A percentile compares a stretch with the other conserved stretches of the same genome.
phyloP scores from a whole-genome alignment of 2,329 filamentous ascomycete species.

The Pseudogymnoascus sp. region DNA sequence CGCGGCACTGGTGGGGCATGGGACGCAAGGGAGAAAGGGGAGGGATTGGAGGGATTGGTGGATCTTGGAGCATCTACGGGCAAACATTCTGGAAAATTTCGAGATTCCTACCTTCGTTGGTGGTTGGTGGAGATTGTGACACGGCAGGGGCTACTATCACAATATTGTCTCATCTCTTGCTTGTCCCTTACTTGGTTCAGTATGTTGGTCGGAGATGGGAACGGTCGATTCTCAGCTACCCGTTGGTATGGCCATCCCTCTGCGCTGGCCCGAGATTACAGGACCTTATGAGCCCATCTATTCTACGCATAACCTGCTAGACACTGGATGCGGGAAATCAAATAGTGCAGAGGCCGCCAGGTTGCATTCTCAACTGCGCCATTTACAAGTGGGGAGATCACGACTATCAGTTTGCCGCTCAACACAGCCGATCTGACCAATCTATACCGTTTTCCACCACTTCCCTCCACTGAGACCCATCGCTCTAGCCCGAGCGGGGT shows the following conservation, averaged over 20 bases:
- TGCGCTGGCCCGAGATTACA: not conserved
- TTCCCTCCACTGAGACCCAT: not conserved
- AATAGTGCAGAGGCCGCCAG: not conserved
- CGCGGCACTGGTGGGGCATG: not conserved
- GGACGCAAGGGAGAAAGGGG: not conserved
- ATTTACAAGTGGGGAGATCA: not conserved
- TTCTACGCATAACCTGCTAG: not conserved
- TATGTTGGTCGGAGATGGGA: not conserved
- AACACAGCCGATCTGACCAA: not conserved
- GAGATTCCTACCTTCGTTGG: not conserved
- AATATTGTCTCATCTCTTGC: not conserved
- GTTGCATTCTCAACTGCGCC: not conserved
- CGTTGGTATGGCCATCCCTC: not conserved
- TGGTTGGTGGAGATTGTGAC: not conserved
- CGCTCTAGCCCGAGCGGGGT: not conserved
- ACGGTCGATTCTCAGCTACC: not conserved
- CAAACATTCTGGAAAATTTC: not conserved
- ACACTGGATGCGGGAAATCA: not conserved
- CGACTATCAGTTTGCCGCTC: not conserved
- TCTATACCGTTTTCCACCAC: not conserved
- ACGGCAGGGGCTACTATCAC: not conserved
- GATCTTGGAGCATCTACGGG: not conserved
- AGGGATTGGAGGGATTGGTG: not conserved
- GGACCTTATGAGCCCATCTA: not conserved
- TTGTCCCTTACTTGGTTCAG: not conserved